Evolutionary conservation across 1,284 basidiomycete genomes (phyloP).

Genomic region (Vanrija pseudolonga): DNA sequence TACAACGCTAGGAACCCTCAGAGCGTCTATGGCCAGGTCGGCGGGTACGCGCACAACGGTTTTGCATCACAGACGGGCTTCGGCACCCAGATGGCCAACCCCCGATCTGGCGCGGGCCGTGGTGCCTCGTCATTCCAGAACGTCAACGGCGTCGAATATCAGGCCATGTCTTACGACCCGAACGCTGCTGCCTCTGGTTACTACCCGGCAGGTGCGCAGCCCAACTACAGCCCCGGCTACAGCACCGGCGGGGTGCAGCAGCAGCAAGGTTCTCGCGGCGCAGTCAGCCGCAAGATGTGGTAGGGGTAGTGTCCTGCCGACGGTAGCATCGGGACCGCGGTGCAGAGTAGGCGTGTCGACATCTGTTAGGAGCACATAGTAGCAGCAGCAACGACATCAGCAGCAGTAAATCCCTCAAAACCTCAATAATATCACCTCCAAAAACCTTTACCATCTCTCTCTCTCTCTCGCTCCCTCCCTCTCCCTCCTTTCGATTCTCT

Average conservation of each 20-base stretch:
- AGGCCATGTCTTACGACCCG: constrained; percentile 14
- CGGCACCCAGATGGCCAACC: constrained; percentile 15
- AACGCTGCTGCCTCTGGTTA: constrained; percentile 2
- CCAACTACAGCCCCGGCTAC: not conserved
- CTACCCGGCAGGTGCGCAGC: constrained; percentile 2
- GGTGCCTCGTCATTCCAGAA: not conserved
- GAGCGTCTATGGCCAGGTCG: constrained; percentile 6
- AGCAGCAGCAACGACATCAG: too few species aligned
- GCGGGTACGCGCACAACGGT: constrained; percentile 6
- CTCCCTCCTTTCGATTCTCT: too few species aligned
- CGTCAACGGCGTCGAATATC: constrained; percentile 4
- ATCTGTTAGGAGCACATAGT: too few species aligned
- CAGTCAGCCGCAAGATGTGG: constrained; percentile 5
- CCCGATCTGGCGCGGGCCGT: not conserved
- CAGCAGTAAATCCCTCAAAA: too few species aligned
- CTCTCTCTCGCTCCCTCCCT: too few species aligned
- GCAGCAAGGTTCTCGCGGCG: constrained; percentile 3
- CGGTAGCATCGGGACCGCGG: not conserved
- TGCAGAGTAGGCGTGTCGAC: constrained; percentile 3
- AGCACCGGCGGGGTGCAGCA: constrained; percentile 2
- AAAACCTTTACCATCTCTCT: too few species aligned
- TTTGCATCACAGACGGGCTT: constrained; percentile 4
- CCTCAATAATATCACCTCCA: too few species aligned
- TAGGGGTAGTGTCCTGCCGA: not conserved
- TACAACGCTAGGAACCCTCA: not conserved